Evolutionary conservation across 257 asterid genomes (phyloP), one percentile per base, ranked within the genome.

Genomic region (Cruciata laevipes): DNA sequence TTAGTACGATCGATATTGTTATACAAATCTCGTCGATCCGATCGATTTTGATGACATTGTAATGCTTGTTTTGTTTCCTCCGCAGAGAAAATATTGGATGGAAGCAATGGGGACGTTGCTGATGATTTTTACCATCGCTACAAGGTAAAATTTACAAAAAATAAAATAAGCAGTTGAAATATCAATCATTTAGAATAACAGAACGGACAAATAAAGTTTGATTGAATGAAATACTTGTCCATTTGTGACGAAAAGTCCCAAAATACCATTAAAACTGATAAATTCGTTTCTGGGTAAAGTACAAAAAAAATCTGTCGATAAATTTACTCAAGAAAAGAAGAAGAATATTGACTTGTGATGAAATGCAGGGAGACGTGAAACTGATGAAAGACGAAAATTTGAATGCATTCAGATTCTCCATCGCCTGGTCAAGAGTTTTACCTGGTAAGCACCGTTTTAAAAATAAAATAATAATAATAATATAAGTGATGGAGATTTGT

Each of bases 371-470:
- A 7, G 66, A 62, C 35, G 66, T 62, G 3, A 17, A 35, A n/a
- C 51, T 62, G 4, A 62, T 62, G 66, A 62, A 62, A 62, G 21
- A 7, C 51, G 23, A 17, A n/a, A 62, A 62, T 33, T 62, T 62
- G 66, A 62, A 62, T 35, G 66, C 27, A 18, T 62, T 62, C 51
- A 62, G 66, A 62, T 62, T 62, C 30, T 62, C 66, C 55, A 63
- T 63, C 68, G 38, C 68, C 11, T 63, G 68, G 68, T 33, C 68
- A 21, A 63, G 68, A 63, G 12, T 63, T 40, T 38, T 63, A 63
- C 68, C 68, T 38, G 35, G 68, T 63, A 63, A 63, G n/a, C 3
- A 35, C n/a, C n/a, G n/a, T n/a, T n/a, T n/a, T n/a, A n/a, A n/a
- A n/a, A n/a, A n/a, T n/a, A n/a, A n/a, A n/a, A 27, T 27, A 27